Base-by-base conservation (phyloP, 2,329 filamentous ascomycete genomes). In the Immersiporthe knoxdaviesiana region DNA sequence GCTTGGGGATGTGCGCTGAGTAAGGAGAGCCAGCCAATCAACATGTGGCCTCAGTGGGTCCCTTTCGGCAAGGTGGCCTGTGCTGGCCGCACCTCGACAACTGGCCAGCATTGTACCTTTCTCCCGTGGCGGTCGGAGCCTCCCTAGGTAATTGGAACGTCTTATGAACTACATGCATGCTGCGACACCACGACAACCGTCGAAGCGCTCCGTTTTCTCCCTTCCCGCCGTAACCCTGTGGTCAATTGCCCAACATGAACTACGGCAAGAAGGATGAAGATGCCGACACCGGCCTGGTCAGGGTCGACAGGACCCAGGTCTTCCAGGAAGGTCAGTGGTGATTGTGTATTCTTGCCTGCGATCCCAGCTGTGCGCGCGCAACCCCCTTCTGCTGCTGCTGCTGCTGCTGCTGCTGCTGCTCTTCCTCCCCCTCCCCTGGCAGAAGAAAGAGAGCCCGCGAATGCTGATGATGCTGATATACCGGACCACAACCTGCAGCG, bases 191-290 rank as follows among this genome's bases (percentile, higher is more conserved):
- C 58, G 39, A 44, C 65, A 24, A 65, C 50, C 58, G 60, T 50
- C 65, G 27, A 68, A 50, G 61, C 61, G 39, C 30, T 44, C 60
- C 56, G 60, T 71, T 50, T 69, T 69, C 68, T 14, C 63, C 60
- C n/a, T 72, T 65, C 65, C 59, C 63, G 70, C 68, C 70, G 70
- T 70, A 56, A 62, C 70, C n/a, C 63, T 67, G 47, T 68, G 50
- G 65, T 47, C 66, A 70, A 68, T 63, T 68, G 82, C 83, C 83
- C 84, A 89, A 75, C 78, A 97, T 97, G 94, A 96, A 92, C 84
- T 97, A 96, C 88, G 91, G 95, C 86, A 99, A 99, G 86, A 98
- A 97, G 87, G 95, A 99, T 82, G 96, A 98, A 87, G 96, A 99
- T 85, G 93, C 91, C 79, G 95, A 97, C 80, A 89, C 91, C 80